phyloP scores from a whole-genome alignment of 2,329 filamentous ascomycete genomes.

The Aspergillus pseudoviridinutans region DNA sequence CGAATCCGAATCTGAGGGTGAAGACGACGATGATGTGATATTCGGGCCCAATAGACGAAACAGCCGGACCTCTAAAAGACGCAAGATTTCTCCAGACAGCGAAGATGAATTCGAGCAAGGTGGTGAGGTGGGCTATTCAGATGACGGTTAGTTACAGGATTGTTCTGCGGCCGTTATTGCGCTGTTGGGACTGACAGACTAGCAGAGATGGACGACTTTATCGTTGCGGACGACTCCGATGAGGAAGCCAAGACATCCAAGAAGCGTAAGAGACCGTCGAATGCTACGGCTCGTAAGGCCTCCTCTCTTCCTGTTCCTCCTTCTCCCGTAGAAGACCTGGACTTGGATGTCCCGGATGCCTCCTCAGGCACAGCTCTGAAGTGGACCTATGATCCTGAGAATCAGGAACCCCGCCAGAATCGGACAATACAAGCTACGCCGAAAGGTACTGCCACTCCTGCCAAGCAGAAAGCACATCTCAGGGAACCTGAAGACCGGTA shows the following conservation, averaged over 20 bases:
- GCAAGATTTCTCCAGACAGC: slow-evolving; percentile 63
- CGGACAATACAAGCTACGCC: slow-evolving; percentile 36
- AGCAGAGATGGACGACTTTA: slow-evolving; percentile 78
- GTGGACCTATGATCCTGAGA: slow-evolving; percentile 71
- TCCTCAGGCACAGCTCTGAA: slow-evolving; percentile 70
- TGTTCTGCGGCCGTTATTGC: neutral
- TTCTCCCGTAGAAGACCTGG: slow-evolving; percentile 52
- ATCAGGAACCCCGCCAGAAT: slow-evolving; percentile 49
- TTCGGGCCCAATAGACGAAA: slow-evolving; percentile 54
- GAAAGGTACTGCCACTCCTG: slow-evolving; percentile 34
- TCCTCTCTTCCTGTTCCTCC: slow-evolving; percentile 47
- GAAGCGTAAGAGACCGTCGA: slow-evolving; percentile 66
- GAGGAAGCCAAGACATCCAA: slow-evolving; percentile 58
- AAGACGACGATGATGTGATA: slow-evolving; percentile 66
- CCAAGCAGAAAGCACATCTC: slow-evolving; percentile 66
- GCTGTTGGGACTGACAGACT: neutral
- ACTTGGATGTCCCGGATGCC: slow-evolving; percentile 52
- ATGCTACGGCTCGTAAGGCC: slow-evolving; percentile 38
- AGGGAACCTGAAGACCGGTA: slow-evolving; percentile 84
- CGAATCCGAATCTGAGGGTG: slow-evolving; percentile 73
- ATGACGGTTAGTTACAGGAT: slow-evolving; percentile 46
- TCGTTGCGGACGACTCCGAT: slow-evolving; percentile 83
- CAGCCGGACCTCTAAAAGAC: slow-evolving; percentile 51
- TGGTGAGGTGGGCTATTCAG: slow-evolving; percentile 41
- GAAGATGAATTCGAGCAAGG: slow-evolving; percentile 63